Conservation (phyloP, 306 rosid species). For the Vigna reflexopilosa region DNA sequence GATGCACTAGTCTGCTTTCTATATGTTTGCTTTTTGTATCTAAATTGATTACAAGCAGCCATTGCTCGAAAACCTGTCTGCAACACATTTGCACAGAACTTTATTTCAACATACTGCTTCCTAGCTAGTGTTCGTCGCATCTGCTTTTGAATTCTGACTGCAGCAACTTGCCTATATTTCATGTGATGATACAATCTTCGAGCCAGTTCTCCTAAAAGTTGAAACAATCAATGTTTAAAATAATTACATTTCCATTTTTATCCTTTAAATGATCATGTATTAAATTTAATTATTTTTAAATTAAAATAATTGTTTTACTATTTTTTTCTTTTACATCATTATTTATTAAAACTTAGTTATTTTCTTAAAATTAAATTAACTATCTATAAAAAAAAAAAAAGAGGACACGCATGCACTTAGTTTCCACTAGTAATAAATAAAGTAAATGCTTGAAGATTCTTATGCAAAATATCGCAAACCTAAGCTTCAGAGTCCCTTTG, state of each 20-base stretch:
- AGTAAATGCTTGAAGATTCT: conserved; percentile 13
- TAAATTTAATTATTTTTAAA: no score
- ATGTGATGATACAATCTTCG: conserved; percentile 55
- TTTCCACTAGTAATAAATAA: conserved; percentile 5
- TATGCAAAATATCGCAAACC: conserved; percentile 31
- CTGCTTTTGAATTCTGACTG: conserved; percentile 70
- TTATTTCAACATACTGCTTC: conserved; percentile 50
- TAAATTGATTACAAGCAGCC: conserved; percentile 59
- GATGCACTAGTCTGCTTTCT: conserved; percentile 56
- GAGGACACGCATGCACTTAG: no score
- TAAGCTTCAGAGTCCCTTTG: conserved; percentile 20
- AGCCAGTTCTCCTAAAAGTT: conserved; percentile 71
- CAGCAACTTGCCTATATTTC: conserved; percentile 65
- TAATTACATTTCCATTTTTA: no score
- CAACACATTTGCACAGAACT: conserved; percentile 56
- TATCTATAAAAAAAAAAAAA: no score
- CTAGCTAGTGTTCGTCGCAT: conserved; percentile 62
- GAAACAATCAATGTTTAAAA: conserved; percentile 38
- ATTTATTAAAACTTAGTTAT: no score
- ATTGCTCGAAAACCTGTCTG: conserved; percentile 69
- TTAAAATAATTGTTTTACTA: no score
- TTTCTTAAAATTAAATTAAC: no score
- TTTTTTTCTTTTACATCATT: no score
- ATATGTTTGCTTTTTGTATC: conserved; percentile 50
- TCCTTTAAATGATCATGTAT: no score